Base-by-base conservation (phyloP, 208 protist species). In the Acanthamoeba healyi region DNA sequence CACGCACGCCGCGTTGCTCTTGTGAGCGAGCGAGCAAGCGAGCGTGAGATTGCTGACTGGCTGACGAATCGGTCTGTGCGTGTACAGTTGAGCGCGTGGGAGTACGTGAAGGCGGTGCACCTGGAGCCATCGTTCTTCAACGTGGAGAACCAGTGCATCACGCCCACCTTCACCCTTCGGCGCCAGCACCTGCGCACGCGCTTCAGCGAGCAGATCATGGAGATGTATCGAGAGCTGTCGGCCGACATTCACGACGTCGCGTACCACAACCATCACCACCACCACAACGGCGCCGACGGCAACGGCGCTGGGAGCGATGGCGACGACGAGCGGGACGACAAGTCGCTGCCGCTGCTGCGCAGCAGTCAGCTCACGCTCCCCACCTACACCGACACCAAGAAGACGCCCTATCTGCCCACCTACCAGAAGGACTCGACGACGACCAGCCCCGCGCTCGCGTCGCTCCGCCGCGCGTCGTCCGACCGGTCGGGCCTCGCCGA, bases 81-180 rank as follows among this genome's bases (percentile, higher is more conserved):
- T n/a, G 7, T 6, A 44, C 10, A 91, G 84, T 49, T 91, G 84
- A 91, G 84, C 42, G 94, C 94, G 42, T 98, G 96, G 51, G 95
- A 98, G 74, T 94, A 94, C 38, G 51, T 96, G 32, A 96, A 95
- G 82, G 88, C 77, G 12, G 72, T 98, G 7, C 38, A 96, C 38
- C 44, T 97, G 12, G 82, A 95, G 44, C 34, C n/a, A 22, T 61
- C 94, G 22, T 40, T 86, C 19, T 98, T 98, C 72, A 94, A 67
- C 34, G 92, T 97, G 49, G 96, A 98, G 40, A 98, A 98, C 89
- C 88, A 97, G 32, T 51, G 96, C 9, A 61, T 98, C 40, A 98
- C 98, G 12, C 97, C 98, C 61, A 97, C 98, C 32, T 98, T 98
- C 94, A 98, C 98, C 17, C 58, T 91, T 2, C 49, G 84, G 54